A percentile compares a stretch with the other conserved stretches of the same genome.
Evolutionary conservation across 768 basidiomycete species (phyloP).

Genomic region (Polyporus arcularius): DNA sequence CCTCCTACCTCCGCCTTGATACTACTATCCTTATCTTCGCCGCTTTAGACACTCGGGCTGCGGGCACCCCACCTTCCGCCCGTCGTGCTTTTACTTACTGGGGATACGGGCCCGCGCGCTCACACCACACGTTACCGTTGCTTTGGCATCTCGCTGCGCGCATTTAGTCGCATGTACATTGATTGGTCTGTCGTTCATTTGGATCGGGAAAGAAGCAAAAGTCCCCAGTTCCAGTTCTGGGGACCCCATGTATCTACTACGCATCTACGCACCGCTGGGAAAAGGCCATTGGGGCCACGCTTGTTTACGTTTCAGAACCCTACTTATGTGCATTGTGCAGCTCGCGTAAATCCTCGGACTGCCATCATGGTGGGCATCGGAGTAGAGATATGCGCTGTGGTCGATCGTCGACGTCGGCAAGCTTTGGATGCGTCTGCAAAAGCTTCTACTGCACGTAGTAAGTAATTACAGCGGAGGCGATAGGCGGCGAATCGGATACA

Average conservation of each 20-base stretch:
- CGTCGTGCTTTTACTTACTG: background rate
- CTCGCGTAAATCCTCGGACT: background rate
- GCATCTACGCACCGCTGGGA: background rate
- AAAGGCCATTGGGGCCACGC: background rate
- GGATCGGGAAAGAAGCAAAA: conserved; percentile 15
- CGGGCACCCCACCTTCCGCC: background rate
- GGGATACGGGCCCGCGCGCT: background rate
- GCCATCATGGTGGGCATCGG: too few relatives aligned
- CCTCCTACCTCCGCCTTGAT: background rate
- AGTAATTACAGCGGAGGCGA: too few relatives aligned
- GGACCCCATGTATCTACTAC: conserved; percentile 16
- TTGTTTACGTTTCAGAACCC: background rate
- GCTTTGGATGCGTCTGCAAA: too few relatives aligned
- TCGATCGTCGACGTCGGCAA: too few relatives aligned
- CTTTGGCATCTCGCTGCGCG: background rate
- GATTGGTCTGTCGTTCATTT: conserved; percentile 9
- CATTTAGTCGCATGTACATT: conserved; percentile 4
- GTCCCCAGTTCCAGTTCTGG: background rate
- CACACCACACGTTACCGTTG: background rate
- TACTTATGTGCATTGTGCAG: background rate
- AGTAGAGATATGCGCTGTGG: too few relatives aligned
- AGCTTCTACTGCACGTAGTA: too few relatives aligned
- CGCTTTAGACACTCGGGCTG: background rate
- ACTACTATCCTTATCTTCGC: background rate
- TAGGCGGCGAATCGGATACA: too few relatives aligned